Conservation (phyloP, 2,329 filamentous ascomycete genomes). For the Pseudopithomyces chartarum region DNA sequence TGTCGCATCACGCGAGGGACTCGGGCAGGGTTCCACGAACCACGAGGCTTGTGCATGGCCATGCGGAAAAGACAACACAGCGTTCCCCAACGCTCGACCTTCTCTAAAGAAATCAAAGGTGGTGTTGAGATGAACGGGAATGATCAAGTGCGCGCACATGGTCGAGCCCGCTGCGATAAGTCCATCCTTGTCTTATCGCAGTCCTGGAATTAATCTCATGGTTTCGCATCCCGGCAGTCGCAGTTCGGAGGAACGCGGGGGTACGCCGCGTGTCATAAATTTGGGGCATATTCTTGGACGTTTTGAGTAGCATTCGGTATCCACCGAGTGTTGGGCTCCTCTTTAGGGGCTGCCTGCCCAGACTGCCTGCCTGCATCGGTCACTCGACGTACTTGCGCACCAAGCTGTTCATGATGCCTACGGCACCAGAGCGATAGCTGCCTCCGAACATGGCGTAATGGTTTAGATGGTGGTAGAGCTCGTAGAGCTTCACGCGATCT, state of each 20-base stretch:
- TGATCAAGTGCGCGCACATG: background rate
- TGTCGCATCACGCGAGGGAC: constrained; percentile 3
- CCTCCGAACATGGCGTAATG: constrained; percentile 86
- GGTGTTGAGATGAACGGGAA: background rate
- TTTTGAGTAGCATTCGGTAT: background rate
- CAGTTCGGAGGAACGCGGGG: background rate
- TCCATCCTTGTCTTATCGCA: background rate
- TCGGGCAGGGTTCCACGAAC: constrained; percentile 8
- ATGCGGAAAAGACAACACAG: background rate
- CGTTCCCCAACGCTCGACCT: background rate
- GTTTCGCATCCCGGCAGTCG: constrained; percentile 1
- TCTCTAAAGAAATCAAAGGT: background rate
- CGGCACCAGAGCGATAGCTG: constrained; percentile 74
- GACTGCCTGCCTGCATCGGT: background rate
- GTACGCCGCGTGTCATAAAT: constrained; percentile 1
- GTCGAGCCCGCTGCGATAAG: background rate
- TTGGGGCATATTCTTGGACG: background rate
- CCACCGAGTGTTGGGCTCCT: background rate
- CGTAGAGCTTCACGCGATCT: constrained; percentile 81
- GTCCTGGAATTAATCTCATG: background rate
- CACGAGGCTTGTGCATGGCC: constrained; percentile 1
- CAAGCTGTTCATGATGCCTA: constrained; percentile 78
- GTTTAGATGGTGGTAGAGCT: constrained; percentile 90
- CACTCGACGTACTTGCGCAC: constrained; percentile 68
- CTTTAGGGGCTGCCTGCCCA: background rate